These are phyloP conservation scores for Exophiala phaeomuriformis DNA, from an alignment of 2,329 filamentous ascomycete species.

Conservation along the genomic window DNA sequence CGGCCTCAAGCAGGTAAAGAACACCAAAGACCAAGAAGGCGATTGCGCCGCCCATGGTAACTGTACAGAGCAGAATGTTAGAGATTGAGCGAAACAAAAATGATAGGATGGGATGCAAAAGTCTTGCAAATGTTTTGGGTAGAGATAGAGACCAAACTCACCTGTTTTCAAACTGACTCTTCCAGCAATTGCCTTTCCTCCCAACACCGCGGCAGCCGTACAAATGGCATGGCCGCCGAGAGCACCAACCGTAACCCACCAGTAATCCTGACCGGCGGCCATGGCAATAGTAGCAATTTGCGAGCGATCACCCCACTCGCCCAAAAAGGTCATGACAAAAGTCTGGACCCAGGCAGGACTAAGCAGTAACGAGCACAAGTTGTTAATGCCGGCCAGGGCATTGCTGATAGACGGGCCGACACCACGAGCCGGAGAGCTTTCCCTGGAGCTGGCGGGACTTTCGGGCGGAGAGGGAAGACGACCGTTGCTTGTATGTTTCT, in stretches of 20 bases:
- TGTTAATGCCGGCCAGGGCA: conserved; percentile 62
- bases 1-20: conserved; percentile 80
- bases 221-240: conserved; percentile 80
- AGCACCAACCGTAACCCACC: conserved; percentile 93
- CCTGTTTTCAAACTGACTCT: conserved; percentile 91
- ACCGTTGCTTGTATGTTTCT: conserved; percentile 61
- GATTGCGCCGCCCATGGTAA: conserved; percentile 82
- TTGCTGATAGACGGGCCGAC: conserved; percentile 38
- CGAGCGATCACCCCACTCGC: conserved; percentile 95
- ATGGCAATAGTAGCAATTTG: conserved; percentile 99
- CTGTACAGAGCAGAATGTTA: conserved; percentile 41
- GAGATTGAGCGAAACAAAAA: too few relatives aligned
- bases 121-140: neutral
- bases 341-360: conserved; percentile 98
- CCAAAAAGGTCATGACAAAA: conserved; percentile 97
- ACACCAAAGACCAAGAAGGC: conserved; percentile 88
- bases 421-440: conserved; percentile 44
- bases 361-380: conserved; percentile 77
- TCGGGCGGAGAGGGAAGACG: conserved; percentile 73
- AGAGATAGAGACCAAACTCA: conserved; percentile 48
- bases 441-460: conserved; percentile 64
- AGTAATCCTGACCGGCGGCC: conserved; percentile 96
- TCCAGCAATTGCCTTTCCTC: conserved; percentile 85
- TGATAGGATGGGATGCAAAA: too few relatives aligned
- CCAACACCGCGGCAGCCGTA: conserved; percentile 84